Evolutionary conservation across 2,329 filamentous ascomycete species (phyloP).

Genomic region (Cordyceps farinosa): DNA sequence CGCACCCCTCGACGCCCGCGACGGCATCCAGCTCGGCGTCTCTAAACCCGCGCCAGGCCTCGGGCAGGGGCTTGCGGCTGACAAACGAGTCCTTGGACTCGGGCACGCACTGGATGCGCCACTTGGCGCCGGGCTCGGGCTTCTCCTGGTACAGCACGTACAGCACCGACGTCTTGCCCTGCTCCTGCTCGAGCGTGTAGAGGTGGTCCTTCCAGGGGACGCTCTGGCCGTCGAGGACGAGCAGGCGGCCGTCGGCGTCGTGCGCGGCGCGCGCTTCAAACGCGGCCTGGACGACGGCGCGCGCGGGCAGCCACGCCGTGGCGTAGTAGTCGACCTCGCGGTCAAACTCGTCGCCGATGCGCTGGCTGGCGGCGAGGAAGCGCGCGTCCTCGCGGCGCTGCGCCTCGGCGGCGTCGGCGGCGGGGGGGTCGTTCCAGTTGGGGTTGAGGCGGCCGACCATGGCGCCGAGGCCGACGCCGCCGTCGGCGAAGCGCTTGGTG

Average conservation of each 20-base stretch:
- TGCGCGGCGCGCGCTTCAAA: slow-evolving; percentile 67
- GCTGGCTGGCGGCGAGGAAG: slow-evolving; percentile 71
- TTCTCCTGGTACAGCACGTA: slow-evolving; percentile 93
- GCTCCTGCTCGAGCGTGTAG: slow-evolving; percentile 80
- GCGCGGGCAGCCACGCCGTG: slow-evolving; percentile 80
- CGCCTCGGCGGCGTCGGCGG: slow-evolving; percentile 44
- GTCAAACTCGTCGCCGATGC: slow-evolving; percentile 87
- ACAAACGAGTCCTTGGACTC: slow-evolving; percentile 80
- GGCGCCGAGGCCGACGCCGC: slow-evolving; percentile 79
- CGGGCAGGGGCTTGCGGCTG: slow-evolving; percentile 86
- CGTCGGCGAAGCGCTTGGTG: slow-evolving; percentile 77
- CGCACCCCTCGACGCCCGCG: slow-evolving; percentile 65
- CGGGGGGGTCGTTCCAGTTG: slow-evolving; percentile 67
- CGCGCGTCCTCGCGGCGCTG: slow-evolving; percentile 69
- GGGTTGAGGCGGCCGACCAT: slow-evolving; percentile 78
- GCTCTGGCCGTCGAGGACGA: slow-evolving; percentile 73
- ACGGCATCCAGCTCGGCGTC: slow-evolving; percentile 79
- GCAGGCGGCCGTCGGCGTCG: slow-evolving; percentile 71
- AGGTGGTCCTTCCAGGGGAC: slow-evolving; percentile 97
- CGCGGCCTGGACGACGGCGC: slow-evolving; percentile 71
- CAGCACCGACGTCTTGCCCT: slow-evolving; percentile 56
- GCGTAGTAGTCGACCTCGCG: slow-evolving; percentile 74
- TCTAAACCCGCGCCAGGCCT: slow-evolving; percentile 86
- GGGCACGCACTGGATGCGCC: slow-evolving; percentile 92
- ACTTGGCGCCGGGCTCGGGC: slow-evolving; percentile 70